A percentile compares a stretch with the other conserved stretches of the same genome.
Conservation (phyloP, 2,329 filamentous ascomycete species). For the Boeremia lycopersici region DNA sequence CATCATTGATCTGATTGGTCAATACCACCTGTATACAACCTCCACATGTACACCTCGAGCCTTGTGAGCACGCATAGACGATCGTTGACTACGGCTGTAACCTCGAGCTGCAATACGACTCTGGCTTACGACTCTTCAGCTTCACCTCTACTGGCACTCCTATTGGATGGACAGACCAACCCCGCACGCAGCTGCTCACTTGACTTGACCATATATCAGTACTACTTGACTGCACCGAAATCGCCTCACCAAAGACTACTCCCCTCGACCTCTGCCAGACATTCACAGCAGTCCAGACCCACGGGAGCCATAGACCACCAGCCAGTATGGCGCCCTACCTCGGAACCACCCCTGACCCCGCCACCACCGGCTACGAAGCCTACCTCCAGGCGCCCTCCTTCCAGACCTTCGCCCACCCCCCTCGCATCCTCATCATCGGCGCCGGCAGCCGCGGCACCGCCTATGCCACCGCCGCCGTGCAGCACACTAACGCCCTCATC, state of each 20-base stretch:
- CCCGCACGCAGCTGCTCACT: slow-evolving; percentile 6
- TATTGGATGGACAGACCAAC: neutral
- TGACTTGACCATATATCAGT: no score
- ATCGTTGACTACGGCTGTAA: neutral
- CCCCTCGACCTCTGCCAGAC: no score
- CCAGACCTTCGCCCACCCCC: slow-evolving; percentile 30
- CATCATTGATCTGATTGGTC: slow-evolving; percentile 30
- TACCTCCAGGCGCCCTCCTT: slow-evolving; percentile 25
- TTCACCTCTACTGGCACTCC: neutral
- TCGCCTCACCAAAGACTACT: no score
- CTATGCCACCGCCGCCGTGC: slow-evolving; percentile 37
- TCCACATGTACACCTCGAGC: slow-evolving; percentile 12
- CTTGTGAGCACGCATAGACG: neutral
- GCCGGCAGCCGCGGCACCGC: slow-evolving; percentile 47
- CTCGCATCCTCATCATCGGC: slow-evolving; percentile 47
- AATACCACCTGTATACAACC: slow-evolving; percentile 19
- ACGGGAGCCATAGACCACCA: no score
- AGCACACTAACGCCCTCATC: slow-evolving; percentile 62
- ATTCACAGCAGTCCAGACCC: no score
- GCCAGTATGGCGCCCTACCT: slow-evolving; percentile 6
- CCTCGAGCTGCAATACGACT: slow-evolving; percentile 32
- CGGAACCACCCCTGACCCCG: neutral
- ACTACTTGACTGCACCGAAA: no score
- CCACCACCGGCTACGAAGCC: neutral
- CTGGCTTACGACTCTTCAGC: neutral